Base-by-base conservation (phyloP, 495 filamentous ascomycete species). In the Penicillium canescens region DNA sequence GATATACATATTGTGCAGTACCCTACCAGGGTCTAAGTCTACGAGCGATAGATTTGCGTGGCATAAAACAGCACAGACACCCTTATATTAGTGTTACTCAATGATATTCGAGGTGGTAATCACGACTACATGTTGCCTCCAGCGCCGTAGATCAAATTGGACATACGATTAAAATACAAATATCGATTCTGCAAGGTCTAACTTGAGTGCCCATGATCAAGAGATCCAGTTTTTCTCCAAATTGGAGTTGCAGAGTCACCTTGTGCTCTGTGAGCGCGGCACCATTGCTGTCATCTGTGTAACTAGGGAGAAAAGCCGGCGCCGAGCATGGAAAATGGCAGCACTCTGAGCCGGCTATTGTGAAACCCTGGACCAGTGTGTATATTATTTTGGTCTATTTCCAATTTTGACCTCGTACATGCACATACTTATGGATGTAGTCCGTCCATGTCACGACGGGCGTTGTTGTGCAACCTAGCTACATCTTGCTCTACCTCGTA, bases 261-360 rank as follows among this genome's bases (percentile, higher is more conserved):
- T 54, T 57, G 36, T 46, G 35, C 24, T 45, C 7, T 49, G 11
- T 48, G 5, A 9, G 33, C 16, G 24, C 39, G n/a, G 31, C 49
- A 49, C 20, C 35, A 40, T 50, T 55, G 49, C 54, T 43, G 23
- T 33, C 5, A 50, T 50, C 44, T 42, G 56, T 59, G 57, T 31
- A 23, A 59, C 47, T 13, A 36, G 42, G 24, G 18, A 35, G 26
- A 40, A 51, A 38, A 50, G 57, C 46, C 61, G 56, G 53, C 55
- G 43, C 52, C 52, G 44, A 63, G 56, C 54, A 38, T 60, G 51
- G 47, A 48, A 36, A 63, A 55, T 44, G 57, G 58, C 49, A 61
- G 46, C 38, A 46, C 50, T n/a, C n/a, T n/a, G n/a, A n/a, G n/a
- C n/a, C n/a, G n/a, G n/a, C n/a, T n/a, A n/a, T n/a, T n/a, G n/a